Evolutionary conservation across 495 filamentous ascomycete species (phyloP).

Genomic region (Pyrenula massariospora): DNA sequence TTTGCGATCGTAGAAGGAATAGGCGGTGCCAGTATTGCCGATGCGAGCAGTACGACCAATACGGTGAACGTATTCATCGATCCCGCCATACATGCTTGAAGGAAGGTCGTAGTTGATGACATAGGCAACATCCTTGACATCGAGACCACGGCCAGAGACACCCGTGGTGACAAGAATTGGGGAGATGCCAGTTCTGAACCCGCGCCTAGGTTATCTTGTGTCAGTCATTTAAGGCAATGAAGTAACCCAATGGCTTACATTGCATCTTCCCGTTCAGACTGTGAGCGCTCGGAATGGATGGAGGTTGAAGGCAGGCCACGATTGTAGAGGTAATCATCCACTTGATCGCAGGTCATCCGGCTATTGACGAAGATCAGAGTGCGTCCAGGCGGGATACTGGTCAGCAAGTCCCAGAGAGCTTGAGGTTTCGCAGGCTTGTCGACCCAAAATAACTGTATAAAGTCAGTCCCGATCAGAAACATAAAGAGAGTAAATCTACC

Average conservation of each 20-base stretch:
- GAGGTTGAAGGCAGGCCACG: slow-evolving; percentile 66
- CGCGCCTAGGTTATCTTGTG: slow-evolving; percentile 32
- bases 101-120: slow-evolving; percentile 92
- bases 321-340: slow-evolving; percentile 85
- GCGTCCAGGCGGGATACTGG: slow-evolving; percentile 54
- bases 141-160: slow-evolving; percentile 79
- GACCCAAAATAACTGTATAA: slow-evolving; percentile 45
- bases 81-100: slow-evolving; percentile 57
- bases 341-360: slow-evolving; percentile 58
- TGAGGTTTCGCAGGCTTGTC: slow-evolving; percentile 51
- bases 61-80: slow-evolving; percentile 86
- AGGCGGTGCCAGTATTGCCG: slow-evolving; percentile 74
- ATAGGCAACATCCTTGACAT: slow-evolving; percentile 75
- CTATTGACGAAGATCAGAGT: slow-evolving; percentile 87
- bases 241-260: slow-evolving; percentile 41
- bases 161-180: slow-evolving; percentile 81
- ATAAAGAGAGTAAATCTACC: slow-evolving; percentile 21
- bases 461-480: background rate
- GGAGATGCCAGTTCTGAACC: slow-evolving; percentile 59
- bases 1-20: slow-evolving; percentile 70
- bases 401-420: slow-evolving; percentile 61
- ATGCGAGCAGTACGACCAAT: slow-evolving; percentile 95
- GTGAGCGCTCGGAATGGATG: slow-evolving; percentile 78
- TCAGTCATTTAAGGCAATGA: background rate
- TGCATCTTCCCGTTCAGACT: slow-evolving; percentile 86